Percentiles rank a stretch among this genome's conserved stretches.
phyloP scores from a whole-genome alignment of 495 filamentous ascomycete species.

The Halenospora varia region DNA sequence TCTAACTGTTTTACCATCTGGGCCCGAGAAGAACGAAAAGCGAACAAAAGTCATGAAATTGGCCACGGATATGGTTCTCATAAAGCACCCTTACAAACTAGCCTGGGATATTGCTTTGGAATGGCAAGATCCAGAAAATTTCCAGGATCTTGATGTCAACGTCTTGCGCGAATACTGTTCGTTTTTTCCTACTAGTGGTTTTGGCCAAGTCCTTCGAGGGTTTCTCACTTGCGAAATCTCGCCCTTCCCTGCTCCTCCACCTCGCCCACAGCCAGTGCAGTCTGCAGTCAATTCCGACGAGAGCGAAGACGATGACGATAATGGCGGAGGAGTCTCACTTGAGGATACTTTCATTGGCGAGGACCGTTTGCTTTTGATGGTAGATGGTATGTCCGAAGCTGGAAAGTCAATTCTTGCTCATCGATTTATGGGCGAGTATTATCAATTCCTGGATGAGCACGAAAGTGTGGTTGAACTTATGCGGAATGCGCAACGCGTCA shows the following conservation, averaged over 20 bases:
- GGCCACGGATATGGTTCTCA: slow-evolving; percentile 88
- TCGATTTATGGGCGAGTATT: slow-evolving; percentile 80
- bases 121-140: slow-evolving; percentile 75
- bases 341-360: slow-evolving; percentile 56
- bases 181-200: slow-evolving; percentile 80
- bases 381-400: slow-evolving; percentile 71
- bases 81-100: slow-evolving; percentile 85
- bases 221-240: slow-evolving; percentile 82
- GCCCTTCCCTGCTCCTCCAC: slow-evolving; percentile 56
- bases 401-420: slow-evolving; percentile 74
- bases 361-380: slow-evolving; percentile 76
- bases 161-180: slow-evolving; percentile 73
- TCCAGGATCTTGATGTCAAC: slow-evolving; percentile 67
- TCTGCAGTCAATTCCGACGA: slow-evolving; percentile 24
- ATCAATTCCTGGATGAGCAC: slow-evolving; percentile 80
- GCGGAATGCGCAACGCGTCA: slow-evolving; percentile 61
- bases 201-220: slow-evolving; percentile 73
- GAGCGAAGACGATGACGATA: slow-evolving; percentile 39
- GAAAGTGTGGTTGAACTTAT: slow-evolving; percentile 76
- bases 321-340: slow-evolving; percentile 44
- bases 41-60: slow-evolving; percentile 65
- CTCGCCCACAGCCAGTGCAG: slow-evolving; percentile 15
- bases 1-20: slow-evolving; percentile 58
- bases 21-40: slow-evolving; percentile 61
- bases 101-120: slow-evolving; percentile 90